Evolutionary conservation across 176 grass and related monocot species (phyloP), one percentile per base, ranked within the genome.

Genomic region (Aegilops longissima): DNA sequence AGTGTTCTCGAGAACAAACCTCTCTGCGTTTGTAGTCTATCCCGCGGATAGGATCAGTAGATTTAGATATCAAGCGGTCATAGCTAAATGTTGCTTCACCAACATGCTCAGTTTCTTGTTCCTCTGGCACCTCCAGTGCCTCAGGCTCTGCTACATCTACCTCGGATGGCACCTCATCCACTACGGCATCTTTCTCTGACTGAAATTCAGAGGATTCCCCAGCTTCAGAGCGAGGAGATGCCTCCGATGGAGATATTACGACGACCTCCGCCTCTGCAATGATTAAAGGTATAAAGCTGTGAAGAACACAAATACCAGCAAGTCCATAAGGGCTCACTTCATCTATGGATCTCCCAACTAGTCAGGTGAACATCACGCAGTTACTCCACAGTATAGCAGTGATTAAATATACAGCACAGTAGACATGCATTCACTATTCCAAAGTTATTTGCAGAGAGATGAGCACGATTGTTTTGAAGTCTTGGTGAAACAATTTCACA

Each of bases 21-120:
- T 98, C 96, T 94, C 96, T 89, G 62, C 88, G 92, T 83, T 95
- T 98, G 75, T 94, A 95, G 72, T 98, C 93, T 73, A 98, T 98
- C 77, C 96, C 96, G 3, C 86, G 82, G 64, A 94, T 75, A 61
- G 96, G 93, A 90, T 95, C 86, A 1, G 83, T 91, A 66, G 96
- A 98, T 61, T 91, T 95, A 30, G 90, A 91, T 90, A 86, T 95
- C 86, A 98, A 88, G 39, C 93, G 88, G 21, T 94, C 86, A 9
- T 98, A 98, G 86, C 90, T 91, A 83, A 92, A 98, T 62, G 88
- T 93, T 67, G 83, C 91, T 85, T 94, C 90, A 45, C 90, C 91
- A 58, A 87, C 91, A 76, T 87, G 92, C 49, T 90, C 91, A 58
- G 90, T 84, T 12, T 73, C 90, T 72, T 87, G 77, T 63, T 95